A percentile compares a stretch with the other conserved stretches of the same genome.
These are phyloP conservation scores for Tremella yokohamensis DNA, from an alignment of 768 basidiomycete genomes.

Conservation along the genomic window DNA sequence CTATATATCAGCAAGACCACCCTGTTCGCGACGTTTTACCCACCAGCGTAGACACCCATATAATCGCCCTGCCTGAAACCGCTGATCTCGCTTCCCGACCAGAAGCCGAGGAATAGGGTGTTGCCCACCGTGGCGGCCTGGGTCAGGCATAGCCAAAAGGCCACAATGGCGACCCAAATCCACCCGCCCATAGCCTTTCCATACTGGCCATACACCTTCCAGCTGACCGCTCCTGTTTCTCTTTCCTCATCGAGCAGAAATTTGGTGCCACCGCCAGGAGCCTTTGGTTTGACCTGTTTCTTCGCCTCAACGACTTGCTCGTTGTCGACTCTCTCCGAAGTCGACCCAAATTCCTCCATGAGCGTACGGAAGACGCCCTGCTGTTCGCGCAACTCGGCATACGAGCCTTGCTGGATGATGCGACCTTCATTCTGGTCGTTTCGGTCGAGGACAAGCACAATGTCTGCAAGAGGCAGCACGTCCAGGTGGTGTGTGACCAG, in stretches of 20 bases:
- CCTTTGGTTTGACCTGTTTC: neutral
- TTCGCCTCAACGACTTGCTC: conserved; percentile 5
- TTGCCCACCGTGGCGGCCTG: conserved; percentile 62
- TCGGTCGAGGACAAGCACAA: conserved; percentile 46
- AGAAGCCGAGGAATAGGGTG: conserved; percentile 69
- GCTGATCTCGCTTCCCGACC: conserved; percentile 60
- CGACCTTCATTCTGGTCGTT: conserved; percentile 23
- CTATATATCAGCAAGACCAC: conserved; percentile 7
- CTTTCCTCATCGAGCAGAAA: conserved; percentile 56
- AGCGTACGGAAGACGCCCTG: conserved; percentile 39
- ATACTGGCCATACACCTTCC: conserved; percentile 57
- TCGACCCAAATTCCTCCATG: conserved; percentile 54
- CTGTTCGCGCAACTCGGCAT: conserved; percentile 41
- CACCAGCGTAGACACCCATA: conserved; percentile 59
- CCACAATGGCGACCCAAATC: too few species aligned
- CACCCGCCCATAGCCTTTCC: conserved; percentile 55
- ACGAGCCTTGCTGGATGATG: conserved; percentile 65
- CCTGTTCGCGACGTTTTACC: conserved; percentile 3
- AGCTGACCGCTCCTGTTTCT: conserved; percentile 58
- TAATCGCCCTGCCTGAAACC: conserved; percentile 64
- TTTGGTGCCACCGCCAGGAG: conserved; percentile 31
- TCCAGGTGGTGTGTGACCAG: conserved; percentile 56
- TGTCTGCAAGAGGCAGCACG: conserved; percentile 43
- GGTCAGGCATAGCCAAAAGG: conserved; percentile 55
- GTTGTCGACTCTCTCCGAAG: conserved; percentile 57